These are phyloP conservation scores for Entophlyctis luteolus DNA, from an alignment of 192 early-diverging fungal genomes.

Conservation along the genomic window DNA sequence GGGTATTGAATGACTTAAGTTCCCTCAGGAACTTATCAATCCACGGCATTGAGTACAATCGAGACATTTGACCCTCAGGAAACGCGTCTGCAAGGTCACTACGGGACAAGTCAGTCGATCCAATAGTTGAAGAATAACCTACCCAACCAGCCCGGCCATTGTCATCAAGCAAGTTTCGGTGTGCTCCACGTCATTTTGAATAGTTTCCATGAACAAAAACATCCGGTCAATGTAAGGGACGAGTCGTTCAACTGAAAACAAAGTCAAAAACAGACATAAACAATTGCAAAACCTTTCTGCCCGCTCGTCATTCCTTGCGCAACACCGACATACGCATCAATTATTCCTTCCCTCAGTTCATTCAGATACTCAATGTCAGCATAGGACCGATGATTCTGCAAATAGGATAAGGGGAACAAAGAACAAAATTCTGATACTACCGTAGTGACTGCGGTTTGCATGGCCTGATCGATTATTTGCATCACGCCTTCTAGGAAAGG, in stretches of 20 bases:
- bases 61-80: constrained; percentile 67
- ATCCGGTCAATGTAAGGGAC: constrained; percentile 62
- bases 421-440: background rate
- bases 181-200: constrained; percentile 60
- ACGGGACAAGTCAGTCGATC: constrained; percentile 17
- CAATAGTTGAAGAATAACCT: background rate
- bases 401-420: background rate
- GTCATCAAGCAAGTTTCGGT: constrained; percentile 65
- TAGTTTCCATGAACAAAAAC: constrained; percentile 72
- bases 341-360: constrained; percentile 78
- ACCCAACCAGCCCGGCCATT: constrained; percentile 87
- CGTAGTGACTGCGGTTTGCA: background rate
- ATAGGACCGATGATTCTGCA: constrained; percentile 13
- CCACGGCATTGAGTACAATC: constrained; percentile 70
- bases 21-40: constrained; percentile 72
- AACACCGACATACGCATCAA: constrained; percentile 96
- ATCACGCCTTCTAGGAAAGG: constrained; percentile 77
- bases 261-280: constrained; percentile 18
- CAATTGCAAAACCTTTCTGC: constrained; percentile 53
- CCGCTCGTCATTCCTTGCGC: constrained; percentile 83
- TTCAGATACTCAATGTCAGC: constrained; percentile 73
- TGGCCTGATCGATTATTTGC: constrained; percentile 79
- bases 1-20: constrained; percentile 57
- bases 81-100: constrained; percentile 92
- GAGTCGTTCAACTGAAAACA: constrained; percentile 57